Evolutionary conservation across 176 grass and related monocot species (phyloP), one percentile per base, ranked within the genome.

Genomic region (Carex littledalei): DNA sequence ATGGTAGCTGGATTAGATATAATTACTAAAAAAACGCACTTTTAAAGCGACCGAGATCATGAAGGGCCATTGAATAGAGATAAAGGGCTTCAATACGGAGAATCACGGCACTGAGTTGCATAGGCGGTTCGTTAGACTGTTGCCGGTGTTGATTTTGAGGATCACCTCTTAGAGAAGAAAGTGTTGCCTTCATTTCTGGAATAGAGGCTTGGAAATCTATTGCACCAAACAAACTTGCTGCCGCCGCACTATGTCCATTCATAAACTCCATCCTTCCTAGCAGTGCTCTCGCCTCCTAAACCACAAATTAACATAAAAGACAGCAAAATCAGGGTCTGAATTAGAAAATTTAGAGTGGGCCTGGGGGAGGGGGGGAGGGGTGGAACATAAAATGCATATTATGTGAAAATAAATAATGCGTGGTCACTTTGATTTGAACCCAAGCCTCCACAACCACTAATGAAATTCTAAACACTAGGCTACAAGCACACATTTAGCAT

Each of bases 191-290:
- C 85, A 99, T 99, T 86, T 99, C 94, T 78, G 93, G 91, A 70
- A 91, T 80, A 78, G 94, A 84, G 67, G 90, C 78, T 81, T 83
- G 82, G 62, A 96, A 85, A 85, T 99, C 97, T 88, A 99, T 95
- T 58, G 90, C 90, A 74, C 91, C 91, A 86, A 91, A 99, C 81
- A 99, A 91, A 87, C 84, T 92, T 74, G 94, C 84, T 57, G 97
- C 97, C 14, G 90, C 93, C 86, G 96, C 97, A 58, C 88, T 85
- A 91, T 99, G 90, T n/a, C 97, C 97, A 37, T 88, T 86, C 69
- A 95, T 90, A 83, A 96, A 99, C 76, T 99, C 97, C 78, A 99
- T 47, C 83, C 93, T 99, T 89, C 91, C 97, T 85, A 99, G 88
- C 80, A 99, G 81, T 6, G 97, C 91, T 86, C 97, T 99, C 69